Conservation (phyloP, 2,329 filamentous ascomycete species). For the Hansfordia pulvinata region DNA sequence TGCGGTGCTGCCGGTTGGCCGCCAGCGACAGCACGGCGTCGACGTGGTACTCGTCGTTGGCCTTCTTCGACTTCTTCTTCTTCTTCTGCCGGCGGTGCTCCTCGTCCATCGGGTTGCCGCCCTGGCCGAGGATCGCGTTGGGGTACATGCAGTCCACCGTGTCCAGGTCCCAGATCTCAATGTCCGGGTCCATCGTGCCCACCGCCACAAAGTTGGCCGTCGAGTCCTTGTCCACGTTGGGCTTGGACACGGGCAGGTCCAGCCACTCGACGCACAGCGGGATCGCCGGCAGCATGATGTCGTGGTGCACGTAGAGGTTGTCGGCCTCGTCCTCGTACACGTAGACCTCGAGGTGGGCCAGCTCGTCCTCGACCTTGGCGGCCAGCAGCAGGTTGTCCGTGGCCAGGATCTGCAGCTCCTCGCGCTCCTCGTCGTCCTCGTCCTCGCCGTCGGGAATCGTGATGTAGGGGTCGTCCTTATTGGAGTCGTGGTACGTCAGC, state of each 20-base stretch:
- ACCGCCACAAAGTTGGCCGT: constrained; percentile 87
- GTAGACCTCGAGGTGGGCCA: constrained; percentile 92
- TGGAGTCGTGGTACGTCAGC: constrained; percentile 83
- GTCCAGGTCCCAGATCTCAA: constrained; percentile 96
- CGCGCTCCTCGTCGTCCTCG: constrained; percentile 77
- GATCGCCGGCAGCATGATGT: constrained; percentile 97
- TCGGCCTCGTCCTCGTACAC: constrained; percentile 93
- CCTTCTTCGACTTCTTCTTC: constrained; percentile 79
- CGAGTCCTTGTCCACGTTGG: constrained; percentile 43
- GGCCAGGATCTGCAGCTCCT: constrained; percentile 84
- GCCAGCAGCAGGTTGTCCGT: constrained; percentile 89
- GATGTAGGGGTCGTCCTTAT: constrained; percentile 94
- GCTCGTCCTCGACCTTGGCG: constrained; percentile 90
- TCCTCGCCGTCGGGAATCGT: constrained; percentile 61
- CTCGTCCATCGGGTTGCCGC: constrained; percentile 35
- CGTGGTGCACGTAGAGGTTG: constrained; percentile 98
- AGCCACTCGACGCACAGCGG: constrained; percentile 94
- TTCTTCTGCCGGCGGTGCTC: constrained; percentile 80
- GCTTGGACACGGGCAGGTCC: constrained; percentile 74
- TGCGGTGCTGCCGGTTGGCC: constrained; percentile 85
- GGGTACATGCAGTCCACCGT: constrained; percentile 97
- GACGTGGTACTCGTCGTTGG: constrained; percentile 85
- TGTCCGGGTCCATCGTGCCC: constrained; percentile 95
- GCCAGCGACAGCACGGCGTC: constrained; percentile 86
- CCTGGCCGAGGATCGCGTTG: constrained; percentile 82